phyloP scores from a whole-genome alignment of 371 early-diverging fungal genomes.

The Apophysomyces ossiformis region DNA sequence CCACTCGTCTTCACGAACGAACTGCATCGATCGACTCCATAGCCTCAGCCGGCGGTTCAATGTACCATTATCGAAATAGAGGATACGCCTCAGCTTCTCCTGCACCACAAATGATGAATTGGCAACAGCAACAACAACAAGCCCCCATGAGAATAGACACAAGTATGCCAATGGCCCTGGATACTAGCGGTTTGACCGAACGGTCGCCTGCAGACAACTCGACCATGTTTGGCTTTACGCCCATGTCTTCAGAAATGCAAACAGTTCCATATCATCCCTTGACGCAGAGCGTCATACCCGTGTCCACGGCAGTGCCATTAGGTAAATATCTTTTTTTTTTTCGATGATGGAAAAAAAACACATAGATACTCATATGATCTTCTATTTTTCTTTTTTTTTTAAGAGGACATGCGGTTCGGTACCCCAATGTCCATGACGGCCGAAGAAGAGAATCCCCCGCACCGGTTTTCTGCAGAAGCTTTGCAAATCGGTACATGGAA shows the following conservation, averaged over 20 bases:
- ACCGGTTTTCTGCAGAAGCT: conserved; percentile 56
- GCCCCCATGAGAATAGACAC: neutral
- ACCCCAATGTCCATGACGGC: conserved; percentile 32
- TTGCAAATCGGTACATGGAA: conserved; percentile 82
- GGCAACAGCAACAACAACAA: neutral
- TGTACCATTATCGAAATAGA: conserved; percentile 20
- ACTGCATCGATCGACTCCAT: conserved; percentile 14
- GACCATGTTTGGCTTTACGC: neutral
- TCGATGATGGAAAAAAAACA: neutral
- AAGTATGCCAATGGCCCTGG: neutral
- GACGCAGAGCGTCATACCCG: conserved; percentile 10
- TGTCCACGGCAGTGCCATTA: neutral
- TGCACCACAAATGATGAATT: conserved; percentile 8
- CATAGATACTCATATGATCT: neutral
- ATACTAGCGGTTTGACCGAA: neutral
- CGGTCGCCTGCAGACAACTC: neutral
- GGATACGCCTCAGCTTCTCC: conserved; percentile 25
- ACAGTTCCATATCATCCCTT: neutral
- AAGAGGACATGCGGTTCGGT: conserved; percentile 23
- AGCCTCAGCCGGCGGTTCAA: neutral
- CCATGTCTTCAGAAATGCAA: neutral
- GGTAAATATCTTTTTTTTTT: neutral
- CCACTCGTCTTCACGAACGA: conserved; percentile 18
- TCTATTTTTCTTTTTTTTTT: conserved; percentile 3
- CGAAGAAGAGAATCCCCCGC: conserved; percentile 13